Evolutionary conservation across 768 basidiomycete species (phyloP).

Genomic region (Termitomyces sp.): DNA sequence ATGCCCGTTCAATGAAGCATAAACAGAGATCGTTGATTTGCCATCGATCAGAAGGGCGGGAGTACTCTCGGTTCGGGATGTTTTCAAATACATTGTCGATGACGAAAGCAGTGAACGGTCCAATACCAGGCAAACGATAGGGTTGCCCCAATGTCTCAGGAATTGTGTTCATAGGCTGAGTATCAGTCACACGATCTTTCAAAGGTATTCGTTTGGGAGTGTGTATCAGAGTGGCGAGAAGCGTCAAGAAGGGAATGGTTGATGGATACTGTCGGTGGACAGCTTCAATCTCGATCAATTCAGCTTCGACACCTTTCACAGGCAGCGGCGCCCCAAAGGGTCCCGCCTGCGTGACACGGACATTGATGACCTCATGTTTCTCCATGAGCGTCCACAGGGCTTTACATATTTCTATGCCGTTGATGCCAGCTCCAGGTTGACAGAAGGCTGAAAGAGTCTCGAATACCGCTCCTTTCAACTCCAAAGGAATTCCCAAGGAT

Average conservation of each 20-base stretch:
- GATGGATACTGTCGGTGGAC: constrained; percentile 76
- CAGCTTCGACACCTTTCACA: constrained; percentile 76
- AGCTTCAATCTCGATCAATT: constrained; percentile 85
- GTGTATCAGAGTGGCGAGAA: constrained; percentile 80
- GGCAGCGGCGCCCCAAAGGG: constrained; percentile 41
- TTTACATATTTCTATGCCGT: constrained; percentile 76
- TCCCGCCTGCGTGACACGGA: constrained; percentile 38
- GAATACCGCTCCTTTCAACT: constrained; percentile 83
- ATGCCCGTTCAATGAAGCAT: constrained; percentile 76
- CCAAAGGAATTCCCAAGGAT: constrained; percentile 78
- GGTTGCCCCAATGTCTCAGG: constrained; percentile 78
- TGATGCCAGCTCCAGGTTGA: constrained; percentile 65
- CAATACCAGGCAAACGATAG: constrained; percentile 74
- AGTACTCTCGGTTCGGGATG: constrained; percentile 70
- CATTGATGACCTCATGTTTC: constrained; percentile 75
- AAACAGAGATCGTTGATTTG: constrained; percentile 80
- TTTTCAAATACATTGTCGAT: constrained; percentile 85
- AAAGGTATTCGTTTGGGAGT: constrained; percentile 68
- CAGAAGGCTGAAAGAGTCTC: constrained; percentile 81
- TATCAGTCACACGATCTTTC: constrained; percentile 51
- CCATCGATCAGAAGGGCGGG: constrained; percentile 75
- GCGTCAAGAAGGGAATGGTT: constrained; percentile 81
- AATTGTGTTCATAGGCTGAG: constrained; percentile 64
- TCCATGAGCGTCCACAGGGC: constrained; percentile 85
- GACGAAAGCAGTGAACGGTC: constrained; percentile 80